phyloP scores from a whole-genome alignment of 2,329 filamentous ascomycete genomes.

The Claviceps arundinis region DNA sequence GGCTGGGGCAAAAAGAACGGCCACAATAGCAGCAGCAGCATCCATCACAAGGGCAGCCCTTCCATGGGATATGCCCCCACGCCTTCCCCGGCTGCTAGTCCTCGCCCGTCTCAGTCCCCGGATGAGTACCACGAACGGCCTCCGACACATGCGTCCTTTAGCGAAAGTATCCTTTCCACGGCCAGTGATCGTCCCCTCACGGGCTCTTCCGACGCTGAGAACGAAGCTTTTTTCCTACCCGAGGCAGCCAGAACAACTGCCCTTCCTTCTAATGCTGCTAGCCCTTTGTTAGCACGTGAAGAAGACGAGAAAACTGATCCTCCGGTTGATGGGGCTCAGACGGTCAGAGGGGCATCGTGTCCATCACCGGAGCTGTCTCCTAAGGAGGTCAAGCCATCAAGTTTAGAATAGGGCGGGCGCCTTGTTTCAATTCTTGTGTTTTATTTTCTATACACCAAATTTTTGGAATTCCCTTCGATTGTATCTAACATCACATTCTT shows the following conservation, averaged over 20 bases:
- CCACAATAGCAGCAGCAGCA: background rate
- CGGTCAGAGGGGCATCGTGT: conserved; percentile 10
- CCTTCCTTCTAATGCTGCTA: no score
- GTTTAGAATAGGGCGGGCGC: background rate
- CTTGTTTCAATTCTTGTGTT: no score
- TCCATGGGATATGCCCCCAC: conserved; percentile 17
- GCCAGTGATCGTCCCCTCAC: conserved; percentile 3
- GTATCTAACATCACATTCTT: no score
- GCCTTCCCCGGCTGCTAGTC: conserved; percentile 21
- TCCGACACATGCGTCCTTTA: conserved; percentile 18
- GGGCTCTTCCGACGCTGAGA: background rate
- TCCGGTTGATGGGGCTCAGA: conserved; percentile 15
- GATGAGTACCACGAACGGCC: conserved; percentile 18
- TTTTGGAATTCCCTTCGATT: no score
- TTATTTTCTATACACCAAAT: no score
- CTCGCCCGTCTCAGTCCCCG: conserved; percentile 18
- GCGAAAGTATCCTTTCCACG: conserved; percentile 7
- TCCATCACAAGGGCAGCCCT: conserved; percentile 11
- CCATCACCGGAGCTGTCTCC: background rate
- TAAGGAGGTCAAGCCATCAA: background rate
- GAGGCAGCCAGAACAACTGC: background rate
- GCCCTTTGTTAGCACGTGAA: background rate
- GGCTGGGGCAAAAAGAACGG: conserved; percentile 23
- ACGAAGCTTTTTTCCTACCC: background rate
- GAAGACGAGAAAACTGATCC: conserved; percentile 2